Evolutionary conservation across 2,329 filamentous ascomycete species (phyloP).

Genomic region (Byssochlamys sp.): DNA sequence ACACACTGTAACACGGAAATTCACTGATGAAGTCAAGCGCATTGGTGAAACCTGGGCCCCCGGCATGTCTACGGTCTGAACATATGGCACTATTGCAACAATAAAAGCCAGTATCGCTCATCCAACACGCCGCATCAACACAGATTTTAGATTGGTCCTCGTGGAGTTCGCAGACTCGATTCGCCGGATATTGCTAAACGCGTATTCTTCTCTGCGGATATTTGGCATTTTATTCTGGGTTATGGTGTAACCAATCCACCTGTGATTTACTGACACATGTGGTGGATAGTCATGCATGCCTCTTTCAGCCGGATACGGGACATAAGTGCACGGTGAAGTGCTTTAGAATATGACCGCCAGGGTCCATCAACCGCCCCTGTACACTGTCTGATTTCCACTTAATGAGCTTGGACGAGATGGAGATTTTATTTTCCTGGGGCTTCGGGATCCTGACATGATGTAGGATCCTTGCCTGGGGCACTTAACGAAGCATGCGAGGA

Average conservation of each 20-base stretch:
- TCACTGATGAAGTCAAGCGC: slow-evolving; percentile 69
- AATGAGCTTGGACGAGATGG: too few relatives aligned
- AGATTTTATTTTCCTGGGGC: too few relatives aligned
- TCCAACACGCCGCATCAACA: not conserved
- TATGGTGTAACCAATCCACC: not conserved
- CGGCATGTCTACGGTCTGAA: slow-evolving; percentile 54
- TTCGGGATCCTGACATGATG: too few relatives aligned
- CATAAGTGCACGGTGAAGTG: not conserved
- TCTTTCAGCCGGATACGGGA: not conserved
- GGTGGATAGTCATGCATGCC: not conserved
- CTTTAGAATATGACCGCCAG: not conserved
- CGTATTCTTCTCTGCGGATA: not conserved
- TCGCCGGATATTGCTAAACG: not conserved
- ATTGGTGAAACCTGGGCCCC: slow-evolving; percentile 81
- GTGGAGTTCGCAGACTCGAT: not conserved
- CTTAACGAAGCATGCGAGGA: too few relatives aligned
- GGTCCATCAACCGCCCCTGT: too few relatives aligned
- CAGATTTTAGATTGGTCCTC: not conserved
- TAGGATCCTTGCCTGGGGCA: too few relatives aligned
- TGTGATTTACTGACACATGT: not conserved
- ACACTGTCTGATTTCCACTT: too few relatives aligned
- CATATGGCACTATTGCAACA: not conserved
- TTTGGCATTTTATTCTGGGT: not conserved
- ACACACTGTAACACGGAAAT: slow-evolving; percentile 71
- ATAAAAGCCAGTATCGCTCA: not conserved